Conservation (phyloP, 768 basidiomycete genomes). For the Boletus rufocinnamomeus region DNA sequence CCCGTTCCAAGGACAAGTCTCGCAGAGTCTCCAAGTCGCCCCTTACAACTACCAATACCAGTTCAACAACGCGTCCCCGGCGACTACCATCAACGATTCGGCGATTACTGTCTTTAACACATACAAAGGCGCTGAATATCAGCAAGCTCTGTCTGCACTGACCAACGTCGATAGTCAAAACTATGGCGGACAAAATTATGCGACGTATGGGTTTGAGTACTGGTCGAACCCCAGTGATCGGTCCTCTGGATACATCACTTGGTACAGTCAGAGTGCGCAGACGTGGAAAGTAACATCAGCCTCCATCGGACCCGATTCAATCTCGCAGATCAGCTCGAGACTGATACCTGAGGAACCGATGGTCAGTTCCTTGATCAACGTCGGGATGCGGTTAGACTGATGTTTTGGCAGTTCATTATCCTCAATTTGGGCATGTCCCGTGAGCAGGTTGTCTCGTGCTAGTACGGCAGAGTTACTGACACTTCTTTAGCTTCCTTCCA, state of each 20-base stretch:
- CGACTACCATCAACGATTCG: constrained; percentile 54
- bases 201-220: constrained; percentile 76
- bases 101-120: constrained; percentile 56
- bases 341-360: constrained; percentile 89
- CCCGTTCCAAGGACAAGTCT: constrained; percentile 61
- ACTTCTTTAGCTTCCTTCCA: constrained; percentile 62
- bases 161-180: constrained; percentile 53
- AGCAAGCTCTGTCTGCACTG: constrained; percentile 75
- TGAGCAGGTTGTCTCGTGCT: constrained; percentile 28
- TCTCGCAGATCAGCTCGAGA: constrained; percentile 59
- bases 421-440: constrained; percentile 83
- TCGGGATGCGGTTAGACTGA: constrained; percentile 6
- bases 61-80: constrained; percentile 54
- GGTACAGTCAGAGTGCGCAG: constrained; percentile 66
- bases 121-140: constrained; percentile 70
- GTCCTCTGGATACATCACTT: constrained; percentile 77
- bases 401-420: constrained; percentile 63
- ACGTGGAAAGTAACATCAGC: constrained; percentile 73
- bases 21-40: constrained; percentile 79
- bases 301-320: constrained; percentile 66
- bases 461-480: constrained; percentile 4
- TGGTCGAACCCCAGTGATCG: constrained; percentile 72
- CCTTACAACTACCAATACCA: constrained; percentile 75
- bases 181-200: constrained; percentile 58
- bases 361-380: constrained; percentile 49